phyloP scores from a whole-genome alignment of 352 stramenopile genomes.

The Globisporangium spiculum region DNA sequence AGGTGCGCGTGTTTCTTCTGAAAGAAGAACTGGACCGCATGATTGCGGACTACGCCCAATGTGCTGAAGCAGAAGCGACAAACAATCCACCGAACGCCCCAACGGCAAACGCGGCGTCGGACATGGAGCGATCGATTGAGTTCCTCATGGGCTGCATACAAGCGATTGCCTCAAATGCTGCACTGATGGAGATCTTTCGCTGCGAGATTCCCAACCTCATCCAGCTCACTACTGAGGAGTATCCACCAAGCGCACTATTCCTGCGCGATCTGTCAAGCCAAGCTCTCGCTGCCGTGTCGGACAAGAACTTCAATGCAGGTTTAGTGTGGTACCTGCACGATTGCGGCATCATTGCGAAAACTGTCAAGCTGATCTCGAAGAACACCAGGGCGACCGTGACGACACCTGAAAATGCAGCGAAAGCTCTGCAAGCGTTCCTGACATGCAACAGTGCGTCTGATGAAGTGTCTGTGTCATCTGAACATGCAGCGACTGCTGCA shows the following conservation, averaged over 20 bases:
- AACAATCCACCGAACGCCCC: no score
- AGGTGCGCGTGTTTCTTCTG: constrained; percentile 43
- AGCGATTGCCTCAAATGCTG: constrained; percentile 43
- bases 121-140: constrained; percentile 36
- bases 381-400: constrained; percentile 34
- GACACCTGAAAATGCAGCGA: constrained; percentile 28
- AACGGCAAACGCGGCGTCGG: background rate
- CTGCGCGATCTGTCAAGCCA: constrained; percentile 46
- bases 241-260: constrained; percentile 40
- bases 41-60: background rate
- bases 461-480: background rate
- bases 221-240: constrained; percentile 60
- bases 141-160: constrained; percentile 67
- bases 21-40: constrained; percentile 43
- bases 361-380: constrained; percentile 40
- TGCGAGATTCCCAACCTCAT: constrained; percentile 74
- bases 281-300: constrained; percentile 38
- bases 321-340: constrained; percentile 80
- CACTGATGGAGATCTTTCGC: constrained; percentile 60
- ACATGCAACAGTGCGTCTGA: background rate
- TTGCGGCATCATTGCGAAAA: constrained; percentile 45
- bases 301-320: constrained; percentile 68
- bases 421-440: constrained; percentile 27
- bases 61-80: background rate
- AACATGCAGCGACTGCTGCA: constrained; percentile 25